These are phyloP conservation scores for Trichophyton rubrum DNA, from an alignment of 2,329 filamentous ascomycete genomes.

Conservation along the genomic window DNA sequence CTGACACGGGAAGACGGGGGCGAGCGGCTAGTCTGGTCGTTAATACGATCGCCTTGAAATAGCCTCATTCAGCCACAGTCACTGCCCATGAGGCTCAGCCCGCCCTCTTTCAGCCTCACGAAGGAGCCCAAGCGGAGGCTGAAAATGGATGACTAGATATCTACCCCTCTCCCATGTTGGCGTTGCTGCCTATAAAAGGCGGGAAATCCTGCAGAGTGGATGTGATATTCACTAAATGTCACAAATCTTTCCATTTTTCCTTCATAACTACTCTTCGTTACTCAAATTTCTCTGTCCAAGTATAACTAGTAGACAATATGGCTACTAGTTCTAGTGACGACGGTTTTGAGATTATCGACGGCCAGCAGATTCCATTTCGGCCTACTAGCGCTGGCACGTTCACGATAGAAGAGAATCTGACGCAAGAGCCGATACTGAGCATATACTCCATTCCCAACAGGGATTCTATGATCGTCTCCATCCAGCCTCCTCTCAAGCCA, in stretches of 20 bases:
- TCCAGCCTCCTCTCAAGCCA: conserved; percentile 16
- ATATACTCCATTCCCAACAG: conserved; percentile 6
- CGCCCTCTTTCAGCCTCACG: background rate
- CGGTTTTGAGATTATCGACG: conserved; percentile 1
- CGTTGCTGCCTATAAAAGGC: background rate
- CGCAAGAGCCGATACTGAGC: background rate
- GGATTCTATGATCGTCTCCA: conserved; percentile 15
- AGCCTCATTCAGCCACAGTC: background rate
- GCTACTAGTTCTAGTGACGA: conserved; percentile 1
- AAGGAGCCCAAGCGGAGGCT: background rate
- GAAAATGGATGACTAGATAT: background rate
- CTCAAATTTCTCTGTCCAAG: background rate
- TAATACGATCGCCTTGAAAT: background rate
- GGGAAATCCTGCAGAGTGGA: background rate
- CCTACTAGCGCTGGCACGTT: background rate
- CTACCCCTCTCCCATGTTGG: background rate
- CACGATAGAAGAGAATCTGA: background rate
- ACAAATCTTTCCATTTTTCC: background rate
- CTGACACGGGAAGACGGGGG: background rate
- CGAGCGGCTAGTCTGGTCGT: background rate
- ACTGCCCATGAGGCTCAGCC: background rate
- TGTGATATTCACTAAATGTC: background rate
- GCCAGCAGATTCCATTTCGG: background rate
- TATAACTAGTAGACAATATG: background rate
- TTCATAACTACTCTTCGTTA: background rate